Percentiles rank a stretch among this genome's conserved stretches.
These are phyloP conservation scores for Lagerstroemia speciosa DNA, from an alignment of 345 rosid genomes.

Conservation along the genomic window DNA sequence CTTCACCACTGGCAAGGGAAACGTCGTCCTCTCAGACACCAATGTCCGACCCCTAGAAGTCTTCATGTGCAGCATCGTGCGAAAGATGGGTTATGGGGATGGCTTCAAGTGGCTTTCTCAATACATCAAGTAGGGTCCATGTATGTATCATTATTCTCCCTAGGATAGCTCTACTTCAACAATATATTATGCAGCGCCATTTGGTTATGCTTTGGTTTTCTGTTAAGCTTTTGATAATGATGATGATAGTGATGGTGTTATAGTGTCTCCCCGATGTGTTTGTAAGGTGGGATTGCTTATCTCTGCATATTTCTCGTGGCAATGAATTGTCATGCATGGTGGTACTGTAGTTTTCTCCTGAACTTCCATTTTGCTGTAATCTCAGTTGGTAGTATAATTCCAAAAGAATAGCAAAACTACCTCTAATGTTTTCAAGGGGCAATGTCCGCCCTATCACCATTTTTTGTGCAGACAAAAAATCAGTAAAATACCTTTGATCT, in stretches of 20 bases:
- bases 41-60: constrained; percentile 71
- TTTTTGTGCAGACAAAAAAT: no score
- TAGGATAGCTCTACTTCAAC: no score
- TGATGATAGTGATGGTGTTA: background rate
- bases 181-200: background rate
- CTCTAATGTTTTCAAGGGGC: no score
- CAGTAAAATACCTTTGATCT: no score
- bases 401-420: no score
- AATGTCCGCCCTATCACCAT: no score
- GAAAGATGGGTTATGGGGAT: constrained; percentile 81
- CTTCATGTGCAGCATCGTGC: no score
- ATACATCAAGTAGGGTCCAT: constrained; percentile 76
- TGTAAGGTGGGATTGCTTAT: background rate
- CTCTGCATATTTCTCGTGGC: background rate
- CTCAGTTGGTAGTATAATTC: background rate
- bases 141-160: no score
- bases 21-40: constrained; percentile 51
- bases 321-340: background rate
- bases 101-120: constrained; percentile 83
- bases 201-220: background rate
- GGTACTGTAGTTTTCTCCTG: background rate
- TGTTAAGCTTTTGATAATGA: background rate
- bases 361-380: background rate
- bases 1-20: constrained; percentile 80
- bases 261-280: background rate